These are phyloP conservation scores for Hansenula anomala DNA, from an alignment of 1,139 yeast genomes.

Conservation along the genomic window DNA sequence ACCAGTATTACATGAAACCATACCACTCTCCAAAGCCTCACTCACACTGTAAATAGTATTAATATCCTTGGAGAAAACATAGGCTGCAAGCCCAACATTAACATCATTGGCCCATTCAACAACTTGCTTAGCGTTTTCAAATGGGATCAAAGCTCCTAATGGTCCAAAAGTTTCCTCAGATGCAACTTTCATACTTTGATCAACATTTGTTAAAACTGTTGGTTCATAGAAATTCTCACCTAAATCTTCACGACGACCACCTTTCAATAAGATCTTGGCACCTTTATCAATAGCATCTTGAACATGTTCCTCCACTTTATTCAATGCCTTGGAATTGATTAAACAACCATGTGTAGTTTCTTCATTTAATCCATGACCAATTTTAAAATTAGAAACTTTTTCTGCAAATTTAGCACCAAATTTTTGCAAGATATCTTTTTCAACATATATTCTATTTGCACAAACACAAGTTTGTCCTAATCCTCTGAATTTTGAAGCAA, in stretches of 20 bases:
- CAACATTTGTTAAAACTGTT: conserved; percentile 64
- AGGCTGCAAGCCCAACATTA: conserved; percentile 73
- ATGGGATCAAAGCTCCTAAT: conserved; percentile 69
- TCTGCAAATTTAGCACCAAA: conserved; percentile 48
- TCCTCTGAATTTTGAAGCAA: conserved; percentile 66
- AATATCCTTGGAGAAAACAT: conserved; percentile 66
- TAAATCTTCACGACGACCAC: conserved; percentile 57
- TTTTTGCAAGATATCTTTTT: conserved; percentile 54
- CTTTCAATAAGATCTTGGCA: conserved; percentile 61
- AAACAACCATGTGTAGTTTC: conserved; percentile 79
- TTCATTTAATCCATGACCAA: conserved; percentile 72
- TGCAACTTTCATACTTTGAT: conserved; percentile 56
- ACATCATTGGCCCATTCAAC: conserved; percentile 64
- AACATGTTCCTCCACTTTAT: conserved; percentile 67
- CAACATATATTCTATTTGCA: conserved; percentile 71
- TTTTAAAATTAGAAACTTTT: conserved; percentile 47
- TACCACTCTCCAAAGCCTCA: conserved; percentile 73
- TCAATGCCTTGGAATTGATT: conserved; percentile 61
- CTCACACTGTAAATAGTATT: conserved; percentile 60
- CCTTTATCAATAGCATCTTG: conserved; percentile 73
- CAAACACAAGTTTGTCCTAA: conserved; percentile 84
- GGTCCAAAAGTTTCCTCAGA: conserved; percentile 91
- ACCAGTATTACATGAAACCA: conserved; percentile 79
- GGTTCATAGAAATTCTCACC: conserved; percentile 78
- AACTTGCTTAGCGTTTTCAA: conserved; percentile 65